A percentile compares a stretch with the other conserved stretches of the same genome.
Evolutionary conservation across 106 monocot species (phyloP).

Genomic region (Cymbidium sinense): DNA sequence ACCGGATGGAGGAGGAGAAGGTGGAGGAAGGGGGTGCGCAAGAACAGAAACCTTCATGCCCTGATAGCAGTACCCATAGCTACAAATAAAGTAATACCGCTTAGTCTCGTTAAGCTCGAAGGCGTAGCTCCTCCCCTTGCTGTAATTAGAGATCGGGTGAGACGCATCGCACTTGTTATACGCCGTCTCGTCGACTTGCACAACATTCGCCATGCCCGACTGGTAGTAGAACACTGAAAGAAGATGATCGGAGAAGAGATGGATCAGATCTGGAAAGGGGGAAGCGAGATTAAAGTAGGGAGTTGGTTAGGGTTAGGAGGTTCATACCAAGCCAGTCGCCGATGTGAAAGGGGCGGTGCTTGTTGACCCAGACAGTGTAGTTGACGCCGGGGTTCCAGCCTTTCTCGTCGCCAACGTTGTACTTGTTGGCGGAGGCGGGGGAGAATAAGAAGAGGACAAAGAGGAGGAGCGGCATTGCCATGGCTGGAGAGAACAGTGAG

Average conservation of each 20-base stretch:
- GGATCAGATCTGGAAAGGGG: background rate
- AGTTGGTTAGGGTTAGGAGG: background rate
- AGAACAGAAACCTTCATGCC: slow-evolving; percentile 54
- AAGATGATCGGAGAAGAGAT: background rate
- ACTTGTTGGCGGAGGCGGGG: slow-evolving; percentile 27
- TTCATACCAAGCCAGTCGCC: slow-evolving; percentile 88
- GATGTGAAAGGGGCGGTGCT: slow-evolving; percentile 64
- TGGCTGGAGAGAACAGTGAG: background rate
- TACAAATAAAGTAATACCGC: slow-evolving; percentile 67
- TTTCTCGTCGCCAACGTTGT: slow-evolving; percentile 57
- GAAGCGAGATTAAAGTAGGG: background rate
- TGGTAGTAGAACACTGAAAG: slow-evolving; percentile 60
- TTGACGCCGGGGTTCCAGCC: slow-evolving; percentile 93
- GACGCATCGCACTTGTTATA: slow-evolving; percentile 68
- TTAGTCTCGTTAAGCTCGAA: slow-evolving; percentile 61
- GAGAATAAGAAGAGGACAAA: slow-evolving; percentile 3
- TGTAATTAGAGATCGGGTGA: slow-evolving; percentile 61
- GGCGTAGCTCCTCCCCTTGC: slow-evolving; percentile 63
- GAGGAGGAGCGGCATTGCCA: slow-evolving; percentile 5
- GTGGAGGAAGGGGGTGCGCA: slow-evolving; percentile 41
- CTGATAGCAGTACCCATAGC: slow-evolving; percentile 59
- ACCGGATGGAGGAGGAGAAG: slow-evolving; percentile 36
- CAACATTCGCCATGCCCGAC: slow-evolving; percentile 47
- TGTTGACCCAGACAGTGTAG: slow-evolving; percentile 83
- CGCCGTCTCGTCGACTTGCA: slow-evolving; percentile 49